phyloP scores from a whole-genome alignment of 257 asterid species.

The Ophiorrhiza pumila region DNA sequence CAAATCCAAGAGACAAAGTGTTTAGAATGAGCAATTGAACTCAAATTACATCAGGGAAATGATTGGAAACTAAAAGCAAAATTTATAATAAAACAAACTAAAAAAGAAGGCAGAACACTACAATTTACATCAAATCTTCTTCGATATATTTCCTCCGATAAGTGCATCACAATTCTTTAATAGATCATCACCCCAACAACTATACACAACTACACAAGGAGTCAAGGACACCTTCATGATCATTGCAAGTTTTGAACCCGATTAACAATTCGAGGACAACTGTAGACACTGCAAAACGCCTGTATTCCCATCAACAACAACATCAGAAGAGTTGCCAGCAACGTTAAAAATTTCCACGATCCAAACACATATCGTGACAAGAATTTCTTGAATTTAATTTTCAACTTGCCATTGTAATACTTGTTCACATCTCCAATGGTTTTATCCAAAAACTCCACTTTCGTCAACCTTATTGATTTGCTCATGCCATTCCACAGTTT shows the following conservation, averaged over 20 bases:
- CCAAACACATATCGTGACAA: slow-evolving; percentile 25
- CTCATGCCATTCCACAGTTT: slow-evolving; percentile 43
- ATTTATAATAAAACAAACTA: too few species aligned
- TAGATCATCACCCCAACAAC: background rate
- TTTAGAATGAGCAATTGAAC: too few species aligned
- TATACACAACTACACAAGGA: too few species aligned
- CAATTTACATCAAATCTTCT: too few species aligned
- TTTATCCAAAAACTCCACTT: slow-evolving; percentile 31
- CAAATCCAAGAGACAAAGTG: too few species aligned
- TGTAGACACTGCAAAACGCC: slow-evolving; percentile 30
- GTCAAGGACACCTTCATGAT: too few species aligned
- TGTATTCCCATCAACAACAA: slow-evolving; percentile 28
- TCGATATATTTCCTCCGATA: too few species aligned
- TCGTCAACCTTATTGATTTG: slow-evolving; percentile 31
- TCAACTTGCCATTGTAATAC: slow-evolving; percentile 27
- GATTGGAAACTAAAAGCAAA: too few species aligned
- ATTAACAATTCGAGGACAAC: slow-evolving; percentile 23
- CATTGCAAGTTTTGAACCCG: slow-evolving; percentile 1
- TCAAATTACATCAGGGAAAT: too few species aligned
- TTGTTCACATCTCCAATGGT: slow-evolving; percentile 32
- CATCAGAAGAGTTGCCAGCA: slow-evolving; percentile 20
- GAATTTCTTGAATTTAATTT: slow-evolving; percentile 11
- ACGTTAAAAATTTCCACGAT: slow-evolving; percentile 32
- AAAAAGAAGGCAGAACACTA: too few species aligned
- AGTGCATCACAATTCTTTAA: too few species aligned